Evolutionary conservation across 2,329 filamentous ascomycete genomes (phyloP), one percentile per base, ranked within the genome.

Genomic region (Fusarium tjaetaba): DNA sequence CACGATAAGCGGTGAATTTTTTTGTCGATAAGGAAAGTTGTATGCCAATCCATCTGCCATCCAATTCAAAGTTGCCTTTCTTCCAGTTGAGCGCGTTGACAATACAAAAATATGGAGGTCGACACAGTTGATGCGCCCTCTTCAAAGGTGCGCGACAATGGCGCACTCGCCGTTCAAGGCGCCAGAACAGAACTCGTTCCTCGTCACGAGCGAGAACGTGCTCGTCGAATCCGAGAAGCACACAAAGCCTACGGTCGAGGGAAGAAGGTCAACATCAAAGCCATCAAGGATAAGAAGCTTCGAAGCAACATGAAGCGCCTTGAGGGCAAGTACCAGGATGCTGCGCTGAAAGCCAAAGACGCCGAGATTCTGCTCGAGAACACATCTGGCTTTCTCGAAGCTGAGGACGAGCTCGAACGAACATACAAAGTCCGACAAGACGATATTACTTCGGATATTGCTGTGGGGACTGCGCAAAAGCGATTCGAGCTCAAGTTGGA

Each of bases 301-400:
- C 92, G 94, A 55, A 89, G 90, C 18, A 97, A 94, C 73, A 85
- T 99, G 56, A 92, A 91, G 79, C 87, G 87, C 4, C 88, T 98
- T 51, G 96, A 99, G 81, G 85, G 86, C 68, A 96, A 96, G 82
- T 96, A 95, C 83, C 90, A 95, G 78, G 89, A 92, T 77, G 96
- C 96, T 2, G 86, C 93, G 2, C 83, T 97, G 41, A 92, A 93
- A 81, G 95, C 96, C 22, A 97, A 97, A 83, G 96, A 98, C 86
- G 94, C 96, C 28, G 96, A 99, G 84, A 96, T 99, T 65, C 85
- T 99, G 77, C 89, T 97, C 61, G 96, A 98, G 83, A 94, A 97
- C 81, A 90, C 92, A 11, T 86, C 89, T 16, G 96, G 96, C 11
- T 97, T 97, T 77, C 86, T 99, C 63, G 94, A 98, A 82, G 88